A percentile compares a stretch with the other conserved stretches of the same genome.
Conservation (phyloP, 2,329 filamentous ascomycete genomes). For the Alternaria novae-zelandiae region DNA sequence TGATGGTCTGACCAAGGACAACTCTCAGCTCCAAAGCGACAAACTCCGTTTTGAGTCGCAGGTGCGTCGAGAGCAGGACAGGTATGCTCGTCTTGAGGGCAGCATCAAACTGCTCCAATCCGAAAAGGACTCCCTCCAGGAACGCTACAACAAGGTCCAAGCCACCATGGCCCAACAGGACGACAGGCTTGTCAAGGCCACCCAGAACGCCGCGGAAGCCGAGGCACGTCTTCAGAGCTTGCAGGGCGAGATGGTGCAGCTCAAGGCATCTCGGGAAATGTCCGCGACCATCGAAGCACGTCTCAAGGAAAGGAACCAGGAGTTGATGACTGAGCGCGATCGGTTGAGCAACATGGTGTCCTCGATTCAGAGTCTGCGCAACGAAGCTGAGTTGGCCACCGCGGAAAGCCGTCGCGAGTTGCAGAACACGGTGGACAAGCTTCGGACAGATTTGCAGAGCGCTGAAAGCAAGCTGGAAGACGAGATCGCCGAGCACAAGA, state of each 20-base stretch:
- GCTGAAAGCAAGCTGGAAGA: constrained; percentile 84
- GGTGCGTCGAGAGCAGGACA: constrained; percentile 78
- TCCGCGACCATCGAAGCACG: constrained; percentile 94
- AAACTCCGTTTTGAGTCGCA: constrained; percentile 81
- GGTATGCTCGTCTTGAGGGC: constrained; percentile 86
- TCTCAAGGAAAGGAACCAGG: constrained; percentile 86
- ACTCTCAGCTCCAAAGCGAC: constrained; percentile 81
- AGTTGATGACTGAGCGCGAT: constrained; percentile 80
- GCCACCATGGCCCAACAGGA: constrained; percentile 91
- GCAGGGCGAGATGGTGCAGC: constrained; percentile 87
- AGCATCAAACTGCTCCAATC: constrained; percentile 84
- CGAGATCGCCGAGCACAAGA: constrained; percentile 84
- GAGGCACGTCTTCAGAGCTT: constrained; percentile 83
- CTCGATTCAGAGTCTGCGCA: constrained; percentile 86
- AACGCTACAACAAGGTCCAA: constrained; percentile 75
- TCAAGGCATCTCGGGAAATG: constrained; percentile 92
- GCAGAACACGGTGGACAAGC: constrained; percentile 75
- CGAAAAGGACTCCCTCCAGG: constrained; percentile 87
- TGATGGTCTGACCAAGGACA: constrained; percentile 80
- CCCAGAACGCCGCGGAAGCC: constrained; percentile 89
- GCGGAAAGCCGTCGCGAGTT: constrained; percentile 81
- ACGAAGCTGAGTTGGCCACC: constrained; percentile 87
- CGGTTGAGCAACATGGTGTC: constrained; percentile 82
- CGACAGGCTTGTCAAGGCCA: constrained; percentile 85
- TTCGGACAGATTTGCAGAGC: constrained; percentile 79